These are phyloP conservation scores for Neofusicoccum kwambonambiense DNA, from an alignment of 2,329 filamentous ascomycete genomes.

Conservation along the genomic window DNA sequence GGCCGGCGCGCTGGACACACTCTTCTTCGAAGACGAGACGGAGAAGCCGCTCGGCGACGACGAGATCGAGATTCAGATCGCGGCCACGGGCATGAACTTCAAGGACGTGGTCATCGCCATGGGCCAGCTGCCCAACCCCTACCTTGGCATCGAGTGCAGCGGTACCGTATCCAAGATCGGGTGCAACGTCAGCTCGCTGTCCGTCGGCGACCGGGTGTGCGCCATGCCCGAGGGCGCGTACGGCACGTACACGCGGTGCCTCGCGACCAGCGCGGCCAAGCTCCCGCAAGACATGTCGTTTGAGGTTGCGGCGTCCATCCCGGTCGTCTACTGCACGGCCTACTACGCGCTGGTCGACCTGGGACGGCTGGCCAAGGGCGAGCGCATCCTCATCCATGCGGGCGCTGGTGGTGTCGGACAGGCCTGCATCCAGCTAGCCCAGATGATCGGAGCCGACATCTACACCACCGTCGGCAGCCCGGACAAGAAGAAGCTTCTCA, in stretches of 20 bases:
- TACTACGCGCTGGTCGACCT: constrained; percentile 22
- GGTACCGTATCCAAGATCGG: constrained; percentile 24
- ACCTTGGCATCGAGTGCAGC: constrained; percentile 21
- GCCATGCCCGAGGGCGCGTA: constrained; percentile 17
- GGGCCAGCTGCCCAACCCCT: constrained; percentile 23
- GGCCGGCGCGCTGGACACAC: constrained; percentile 8
- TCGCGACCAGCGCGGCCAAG: neutral
- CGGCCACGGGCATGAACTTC: constrained; percentile 17
- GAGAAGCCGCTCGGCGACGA: constrained; percentile 20
- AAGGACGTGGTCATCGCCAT: constrained; percentile 21
- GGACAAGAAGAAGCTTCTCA: constrained; percentile 28
- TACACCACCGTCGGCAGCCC: constrained; percentile 30
- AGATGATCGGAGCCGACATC: constrained; percentile 28
- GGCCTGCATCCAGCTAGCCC: constrained; percentile 28
- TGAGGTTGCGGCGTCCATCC: constrained; percentile 26
- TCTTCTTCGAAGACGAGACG: constrained; percentile 13
- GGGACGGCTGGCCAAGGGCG: constrained; percentile 19
- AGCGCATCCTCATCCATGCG: constrained; percentile 33
- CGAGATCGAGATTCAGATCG: constrained; percentile 29
- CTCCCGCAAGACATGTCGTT: constrained; percentile 21
- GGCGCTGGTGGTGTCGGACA: constrained; percentile 33
- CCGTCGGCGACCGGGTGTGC: constrained; percentile 20
- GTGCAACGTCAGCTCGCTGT: constrained; percentile 9
- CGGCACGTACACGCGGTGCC: constrained; percentile 8
- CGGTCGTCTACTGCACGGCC: constrained; percentile 23